phyloP scores from a whole-genome alignment of 805 yeast genomes.

The Saccharomycopsis fermentans region DNA sequence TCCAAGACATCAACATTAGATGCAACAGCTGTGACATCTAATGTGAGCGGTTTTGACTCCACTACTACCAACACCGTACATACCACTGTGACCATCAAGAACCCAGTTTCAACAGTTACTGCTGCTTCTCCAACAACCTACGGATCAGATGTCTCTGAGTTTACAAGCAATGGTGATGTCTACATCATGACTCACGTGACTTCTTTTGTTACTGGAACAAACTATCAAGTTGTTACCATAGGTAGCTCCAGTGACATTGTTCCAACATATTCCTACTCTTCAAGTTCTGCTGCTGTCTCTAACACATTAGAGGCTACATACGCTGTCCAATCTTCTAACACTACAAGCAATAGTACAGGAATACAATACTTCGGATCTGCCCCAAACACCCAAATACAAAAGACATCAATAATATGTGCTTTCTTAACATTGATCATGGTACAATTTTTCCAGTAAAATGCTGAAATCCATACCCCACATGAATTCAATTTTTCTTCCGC shows the following conservation, averaged over 20 bases:
- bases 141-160: constrained; percentile 1
- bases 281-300: background rate
- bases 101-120: constrained; percentile 22
- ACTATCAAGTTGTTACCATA: background rate
- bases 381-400: background rate
- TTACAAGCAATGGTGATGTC: constrained; percentile 10
- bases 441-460: background rate
- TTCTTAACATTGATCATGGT: background rate
- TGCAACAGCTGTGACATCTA: constrained; percentile 8
- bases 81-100: background rate
- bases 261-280: background rate
- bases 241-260: background rate
- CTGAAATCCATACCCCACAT: background rate
- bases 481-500: background rate
- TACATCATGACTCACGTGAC: constrained; percentile 4
- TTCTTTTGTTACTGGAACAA: constrained; percentile 1
- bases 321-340: background rate
- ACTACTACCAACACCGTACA: constrained; percentile 4
- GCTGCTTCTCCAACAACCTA: constrained; percentile 19
- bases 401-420: background rate
- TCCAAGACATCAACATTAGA: constrained; percentile 14
- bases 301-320: constrained; percentile 4
- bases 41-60: constrained; percentile 4
- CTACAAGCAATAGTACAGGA: background rate
- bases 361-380: background rate